A percentile compares a stretch with the other conserved stretches of the same genome.
Conservation (phyloP, 1,284 basidiomycete species). For the Pyrrhoderma lamaoense region DNA sequence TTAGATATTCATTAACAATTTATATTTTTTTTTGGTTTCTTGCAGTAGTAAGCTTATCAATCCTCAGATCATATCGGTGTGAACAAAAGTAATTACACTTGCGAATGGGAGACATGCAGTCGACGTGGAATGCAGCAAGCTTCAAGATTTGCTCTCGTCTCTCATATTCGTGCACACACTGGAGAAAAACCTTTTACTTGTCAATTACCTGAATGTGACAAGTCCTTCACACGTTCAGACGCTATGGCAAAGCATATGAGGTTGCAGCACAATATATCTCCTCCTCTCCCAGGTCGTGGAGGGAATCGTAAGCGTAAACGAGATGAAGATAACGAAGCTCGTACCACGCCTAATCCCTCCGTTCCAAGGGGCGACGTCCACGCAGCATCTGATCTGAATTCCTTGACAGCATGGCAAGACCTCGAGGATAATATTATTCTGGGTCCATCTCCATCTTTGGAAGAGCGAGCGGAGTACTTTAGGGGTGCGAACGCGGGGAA, state of each 20-base stretch:
- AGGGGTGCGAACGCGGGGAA: not conserved
- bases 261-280: conserved; percentile 70
- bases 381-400: conserved; percentile 34
- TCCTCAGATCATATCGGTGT: conserved; percentile 69
- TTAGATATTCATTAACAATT: conserved; percentile 23
- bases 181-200: conserved; percentile 92
- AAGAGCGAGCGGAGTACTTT: conserved; percentile 8
- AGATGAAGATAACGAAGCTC: conserved; percentile 27
- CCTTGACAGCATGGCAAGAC: conserved; percentile 14
- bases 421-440: conserved; percentile 21
- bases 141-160: conserved; percentile 80
- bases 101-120: conserved; percentile 80
- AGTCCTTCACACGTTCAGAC: conserved; percentile 87
- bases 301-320: conserved; percentile 63
- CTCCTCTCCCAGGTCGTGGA: conserved; percentile 64
- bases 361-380: conserved; percentile 50
- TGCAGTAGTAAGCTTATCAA: no score
- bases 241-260: conserved; percentile 89
- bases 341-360: conserved; percentile 10
- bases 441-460: conserved; percentile 17
- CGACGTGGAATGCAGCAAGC: conserved; percentile 78
- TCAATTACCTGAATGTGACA: conserved; percentile 84
- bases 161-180: conserved; percentile 84
- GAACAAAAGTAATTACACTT: conserved; percentile 82
- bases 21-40: no score